phyloP scores from a whole-genome alignment of 257 asterid genomes.

The Fraxinus excelsior region DNA sequence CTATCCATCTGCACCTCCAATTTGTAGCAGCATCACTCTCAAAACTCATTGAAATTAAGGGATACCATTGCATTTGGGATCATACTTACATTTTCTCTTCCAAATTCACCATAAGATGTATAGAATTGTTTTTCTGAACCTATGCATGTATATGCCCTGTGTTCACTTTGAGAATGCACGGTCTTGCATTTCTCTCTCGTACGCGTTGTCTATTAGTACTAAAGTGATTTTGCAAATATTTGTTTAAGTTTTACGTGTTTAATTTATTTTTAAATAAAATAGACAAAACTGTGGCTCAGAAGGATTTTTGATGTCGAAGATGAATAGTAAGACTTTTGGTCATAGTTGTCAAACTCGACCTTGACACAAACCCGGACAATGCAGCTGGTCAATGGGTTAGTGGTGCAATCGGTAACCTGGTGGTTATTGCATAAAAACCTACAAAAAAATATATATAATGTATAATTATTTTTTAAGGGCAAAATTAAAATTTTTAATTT shows the following conservation, averaged over 20 bases:
- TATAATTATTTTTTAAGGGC: no score
- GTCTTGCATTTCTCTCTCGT: neutral
- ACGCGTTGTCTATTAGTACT: neutral
- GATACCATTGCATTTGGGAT: neutral
- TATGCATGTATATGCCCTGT: neutral
- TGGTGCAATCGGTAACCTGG: no score
- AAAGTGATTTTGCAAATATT: no score
- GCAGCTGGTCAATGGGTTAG: no score
- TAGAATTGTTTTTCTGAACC: neutral
- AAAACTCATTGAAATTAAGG: neutral
- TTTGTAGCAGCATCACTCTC: neutral
- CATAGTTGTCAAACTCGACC: no score
- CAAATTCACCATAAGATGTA: neutral
- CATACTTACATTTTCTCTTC: neutral
- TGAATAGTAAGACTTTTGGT: neutral
- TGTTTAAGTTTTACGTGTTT: neutral
- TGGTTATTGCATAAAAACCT: no score
- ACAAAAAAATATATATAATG: no score
- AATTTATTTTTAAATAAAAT: no score
- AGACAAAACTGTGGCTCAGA: neutral
- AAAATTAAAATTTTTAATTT: no score
- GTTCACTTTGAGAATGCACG: neutral
- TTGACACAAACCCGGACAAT: no score
- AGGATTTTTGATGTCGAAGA: neutral
- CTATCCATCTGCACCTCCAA: neutral